phyloP scores from a whole-genome alignment of 768 basidiomycete genomes.

The Podaxis mareebaensis region DNA sequence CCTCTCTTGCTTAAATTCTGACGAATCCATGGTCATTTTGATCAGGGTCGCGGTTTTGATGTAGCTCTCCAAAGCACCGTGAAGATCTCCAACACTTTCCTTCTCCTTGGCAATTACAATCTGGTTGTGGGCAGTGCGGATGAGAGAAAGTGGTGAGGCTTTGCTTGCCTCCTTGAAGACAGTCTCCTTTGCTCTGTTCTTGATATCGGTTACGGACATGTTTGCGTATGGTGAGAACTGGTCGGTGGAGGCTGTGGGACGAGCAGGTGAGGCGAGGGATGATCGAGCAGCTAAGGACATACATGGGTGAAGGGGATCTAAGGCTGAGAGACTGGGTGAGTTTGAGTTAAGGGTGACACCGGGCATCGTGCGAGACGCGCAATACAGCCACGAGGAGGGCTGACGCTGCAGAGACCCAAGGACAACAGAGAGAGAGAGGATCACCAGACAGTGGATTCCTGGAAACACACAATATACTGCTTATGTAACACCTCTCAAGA shows the following conservation, averaged over 20 bases:
- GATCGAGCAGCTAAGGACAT: not conserved
- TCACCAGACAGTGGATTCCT: not conserved
- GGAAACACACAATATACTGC: not conserved
- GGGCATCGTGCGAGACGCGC: slow-evolving; percentile 23
- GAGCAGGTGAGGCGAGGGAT: slow-evolving; percentile 2
- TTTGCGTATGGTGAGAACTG: slow-evolving; percentile 30
- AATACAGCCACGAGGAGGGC: not conserved
- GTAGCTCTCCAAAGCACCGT: slow-evolving; percentile 58
- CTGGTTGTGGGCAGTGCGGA: slow-evolving; percentile 63
- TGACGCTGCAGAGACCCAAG: not conserved
- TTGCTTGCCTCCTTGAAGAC: slow-evolving; percentile 56
- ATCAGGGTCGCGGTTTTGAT: slow-evolving; percentile 62
- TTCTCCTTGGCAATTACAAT: slow-evolving; percentile 48
- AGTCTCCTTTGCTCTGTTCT: slow-evolving; percentile 42
- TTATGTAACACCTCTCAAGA: not conserved
- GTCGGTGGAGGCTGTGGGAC: slow-evolving; percentile 17
- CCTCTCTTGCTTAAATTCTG: slow-evolving; percentile 55
- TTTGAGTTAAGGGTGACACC: slow-evolving; percentile 28
- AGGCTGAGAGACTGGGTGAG: slow-evolving; percentile 20
- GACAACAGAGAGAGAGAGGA: not conserved
- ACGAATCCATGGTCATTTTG: slow-evolving; percentile 57
- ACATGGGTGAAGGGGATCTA: slow-evolving; percentile 12
- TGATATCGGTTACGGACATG: slow-evolving; percentile 44
- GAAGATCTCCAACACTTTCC: slow-evolving; percentile 62
- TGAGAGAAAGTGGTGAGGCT: slow-evolving; percentile 59